Base-by-base conservation (phyloP, 225 moss, liverwort and hornwort species). In the Marchantia polymorpha region DNA sequence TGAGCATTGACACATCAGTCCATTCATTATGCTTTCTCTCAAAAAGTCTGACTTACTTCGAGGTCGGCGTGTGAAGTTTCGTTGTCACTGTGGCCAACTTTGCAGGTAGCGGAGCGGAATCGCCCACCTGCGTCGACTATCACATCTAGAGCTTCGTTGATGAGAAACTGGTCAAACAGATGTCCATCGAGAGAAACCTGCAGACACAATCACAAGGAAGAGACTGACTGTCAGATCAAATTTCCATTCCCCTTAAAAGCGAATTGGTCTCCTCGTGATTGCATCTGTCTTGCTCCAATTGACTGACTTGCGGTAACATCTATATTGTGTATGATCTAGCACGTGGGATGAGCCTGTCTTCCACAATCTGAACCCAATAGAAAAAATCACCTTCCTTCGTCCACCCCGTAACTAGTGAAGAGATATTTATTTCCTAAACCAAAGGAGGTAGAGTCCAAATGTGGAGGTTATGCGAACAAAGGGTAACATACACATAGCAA, bases 91-190 rank as follows among this genome's bases (percentile, higher is more conserved):
- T 96, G 94, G 70, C 94, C 96, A 14, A 92, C 90, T 72, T 91
- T 89, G 84, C 91, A 96, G 64, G 89, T 94, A 81, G 91, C 86
- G 81, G 94, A 90, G 76, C 86, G 91, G 64, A 92, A 96, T 29
- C 94, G 90, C 73, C 96, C 96, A 73, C 96, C 96, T 52, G 87
- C 94, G 27, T 79, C 80, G 79, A 86, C 90, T 77, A 94, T 96
- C 23, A 92, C 88, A 84, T 96, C 92, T 73, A 96, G 92, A 61
- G 96, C 94, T 81, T 96, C 96, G 75, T 96, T 96, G 83, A 94
- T 96, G 51, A 96, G 94, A 83, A 88, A 89, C 78, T 96, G 91
- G 72, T 96, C 96, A 81, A 96, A 96, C 80, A 96, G 87, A 78
- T 96, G 96, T 55, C 96, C 96, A 86, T 83, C 88, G 53, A 96